Conservation (phyloP, 1,284 basidiomycete genomes). For the Fistulinella cinereoalba region DNA sequence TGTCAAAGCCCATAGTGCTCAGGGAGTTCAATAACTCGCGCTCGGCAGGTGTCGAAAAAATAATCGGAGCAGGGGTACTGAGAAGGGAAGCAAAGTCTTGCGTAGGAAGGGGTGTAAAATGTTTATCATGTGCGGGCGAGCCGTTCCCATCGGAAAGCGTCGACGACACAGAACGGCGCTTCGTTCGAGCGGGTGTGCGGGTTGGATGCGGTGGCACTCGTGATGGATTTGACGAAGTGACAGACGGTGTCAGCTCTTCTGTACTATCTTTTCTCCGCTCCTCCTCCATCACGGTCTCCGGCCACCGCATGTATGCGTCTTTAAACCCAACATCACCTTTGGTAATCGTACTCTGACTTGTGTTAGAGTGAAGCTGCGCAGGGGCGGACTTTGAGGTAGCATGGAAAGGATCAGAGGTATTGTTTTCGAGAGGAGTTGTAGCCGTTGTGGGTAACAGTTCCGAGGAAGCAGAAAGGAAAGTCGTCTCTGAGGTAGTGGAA, state of each 20-base stretch:
- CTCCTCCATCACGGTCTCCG: slow-evolving; percentile 51
- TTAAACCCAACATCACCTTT: slow-evolving; percentile 15
- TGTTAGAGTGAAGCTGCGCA: slow-evolving; percentile 42
- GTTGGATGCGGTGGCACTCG: slow-evolving; percentile 60
- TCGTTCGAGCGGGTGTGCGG: slow-evolving; percentile 91
- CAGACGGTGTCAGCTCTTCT: slow-evolving; percentile 8
- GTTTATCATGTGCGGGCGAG: slow-evolving; percentile 50
- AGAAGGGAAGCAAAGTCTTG: slow-evolving; percentile 76
- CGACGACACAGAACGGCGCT: slow-evolving; percentile 90
- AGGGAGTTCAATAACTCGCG: slow-evolving; percentile 77
- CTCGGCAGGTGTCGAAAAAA: slow-evolving; percentile 84
- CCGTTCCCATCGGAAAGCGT: slow-evolving; percentile 61
- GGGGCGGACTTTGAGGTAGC: slow-evolving; percentile 22
- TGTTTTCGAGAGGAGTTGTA: slow-evolving; percentile 55
- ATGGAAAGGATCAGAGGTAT: slow-evolving; percentile 41
- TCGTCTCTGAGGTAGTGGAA: slow-evolving; percentile 49
- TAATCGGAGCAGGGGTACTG: slow-evolving; percentile 66
- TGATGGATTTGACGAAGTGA: slow-evolving; percentile 21
- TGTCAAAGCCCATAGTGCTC: slow-evolving; percentile 82
- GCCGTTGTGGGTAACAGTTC: slow-evolving; percentile 51
- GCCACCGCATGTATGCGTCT: slow-evolving; percentile 18
- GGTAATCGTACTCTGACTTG: slow-evolving; percentile 52
- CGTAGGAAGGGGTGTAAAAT: slow-evolving; percentile 41
- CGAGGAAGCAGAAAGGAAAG: slow-evolving; percentile 55
- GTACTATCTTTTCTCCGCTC: slow-evolving; percentile 19